Evolutionary conservation across 2,329 filamentous ascomycete species (phyloP), one percentile per base, ranked within the genome.

Genomic region (Epichloe amarillans): DNA sequence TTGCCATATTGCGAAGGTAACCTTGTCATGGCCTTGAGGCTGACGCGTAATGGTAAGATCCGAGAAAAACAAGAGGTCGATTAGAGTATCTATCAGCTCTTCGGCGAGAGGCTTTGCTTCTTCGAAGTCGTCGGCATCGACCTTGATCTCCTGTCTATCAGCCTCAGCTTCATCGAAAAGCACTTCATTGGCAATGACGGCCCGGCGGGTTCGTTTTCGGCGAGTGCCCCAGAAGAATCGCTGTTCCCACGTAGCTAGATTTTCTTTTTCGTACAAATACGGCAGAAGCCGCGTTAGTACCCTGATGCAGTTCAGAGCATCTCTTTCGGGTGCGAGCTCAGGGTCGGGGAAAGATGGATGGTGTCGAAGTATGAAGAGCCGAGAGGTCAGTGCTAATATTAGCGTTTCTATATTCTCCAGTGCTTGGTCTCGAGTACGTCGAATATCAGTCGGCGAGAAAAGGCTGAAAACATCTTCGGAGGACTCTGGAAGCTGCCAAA

Each of bases 401-500:
- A 96, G 76, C 6, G 90, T 95, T 69, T 96, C 89, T 56, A 96
- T 76, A 64, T 96, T 96, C 64, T 86, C 83, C 55, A 94, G 73
- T 46, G 89, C 85, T 60, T 81, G 77, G 67, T 96, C 91, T 64
- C 90, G 82, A 44, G 88, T 90, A 58, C 90, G 83, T 55, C 90
- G 86, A 56, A 96, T 91, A 65, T 94, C 87, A 52, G 84, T 82
- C 5, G 89, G 82, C 38, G 90, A 89, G 70, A 96, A 97, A 97
- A 97, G 80, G 64, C 88, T 95, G 73, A 97, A 97, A 62, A 98
- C 83, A 73, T 98, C 93, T 65, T 97, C 93, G 49, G 88, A 82
- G 14, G 89, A 90, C 68, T 97, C 93, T 55, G 93, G 93, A 42
- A 98, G 82, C 68, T 95, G 88, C 90, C 91, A 97, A 72, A 97